Conservation (phyloP, 768 basidiomycete genomes). For the Hericium coralloides region DNA sequence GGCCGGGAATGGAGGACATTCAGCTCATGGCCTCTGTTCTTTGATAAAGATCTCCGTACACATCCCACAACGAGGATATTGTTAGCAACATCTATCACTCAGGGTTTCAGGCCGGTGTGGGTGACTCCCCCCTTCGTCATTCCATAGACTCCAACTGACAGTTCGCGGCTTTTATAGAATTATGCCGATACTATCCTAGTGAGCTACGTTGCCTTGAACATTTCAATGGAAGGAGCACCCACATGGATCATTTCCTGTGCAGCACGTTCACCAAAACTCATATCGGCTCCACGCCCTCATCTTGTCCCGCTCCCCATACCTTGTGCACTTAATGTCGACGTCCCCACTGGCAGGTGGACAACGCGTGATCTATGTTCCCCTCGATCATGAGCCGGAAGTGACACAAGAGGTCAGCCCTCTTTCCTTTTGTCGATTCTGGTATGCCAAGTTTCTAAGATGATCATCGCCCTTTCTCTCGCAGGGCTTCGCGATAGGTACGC, state of each 20-base stretch:
- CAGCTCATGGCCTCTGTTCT: neutral
- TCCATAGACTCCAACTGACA: neutral
- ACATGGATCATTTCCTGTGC: conserved; percentile 5
- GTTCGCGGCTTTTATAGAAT: conserved; percentile 31
- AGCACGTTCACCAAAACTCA: conserved; percentile 69
- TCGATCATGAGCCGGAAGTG: conserved; percentile 75
- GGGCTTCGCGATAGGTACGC: conserved; percentile 3
- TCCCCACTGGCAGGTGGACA: conserved; percentile 59
- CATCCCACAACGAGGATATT: conserved; percentile 38
- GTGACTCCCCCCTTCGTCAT: conserved; percentile 21
- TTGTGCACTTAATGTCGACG: conserved; percentile 83
- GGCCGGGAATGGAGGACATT: too few relatives aligned
- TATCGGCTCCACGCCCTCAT: conserved; percentile 82
- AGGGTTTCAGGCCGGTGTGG: conserved; percentile 75
- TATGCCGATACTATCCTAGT: conserved; percentile 78
- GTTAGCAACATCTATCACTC: conserved; percentile 71
- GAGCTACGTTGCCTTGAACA: conserved; percentile 19
- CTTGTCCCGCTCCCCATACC: conserved; percentile 78
- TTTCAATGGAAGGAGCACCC: neutral
- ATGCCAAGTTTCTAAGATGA: neutral
- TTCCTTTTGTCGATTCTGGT: neutral
- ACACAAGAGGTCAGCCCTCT: conserved; percentile 63
- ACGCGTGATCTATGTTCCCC: conserved; percentile 62
- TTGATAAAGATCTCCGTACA: neutral
- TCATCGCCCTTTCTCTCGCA: neutral